Conservation (phyloP, 2,329 filamentous ascomycete genomes). For the Xylariaceae sp. region DNA sequence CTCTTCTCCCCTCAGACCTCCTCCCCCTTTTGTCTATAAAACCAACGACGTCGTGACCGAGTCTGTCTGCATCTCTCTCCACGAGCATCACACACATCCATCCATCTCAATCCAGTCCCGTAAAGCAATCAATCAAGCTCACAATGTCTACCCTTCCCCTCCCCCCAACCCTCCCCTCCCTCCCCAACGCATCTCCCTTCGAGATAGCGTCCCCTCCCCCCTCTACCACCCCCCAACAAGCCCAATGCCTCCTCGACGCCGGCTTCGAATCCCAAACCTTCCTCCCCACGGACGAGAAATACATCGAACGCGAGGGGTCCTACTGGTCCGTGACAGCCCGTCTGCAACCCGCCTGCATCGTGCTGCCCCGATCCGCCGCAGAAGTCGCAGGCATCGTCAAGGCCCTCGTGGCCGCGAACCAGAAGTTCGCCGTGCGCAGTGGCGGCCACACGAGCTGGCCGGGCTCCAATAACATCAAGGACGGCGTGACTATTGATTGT, state of each 20-base stretch:
- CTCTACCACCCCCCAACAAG: not conserved
- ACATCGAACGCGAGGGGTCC: slow-evolving; percentile 8
- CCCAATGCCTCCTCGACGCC: not conserved
- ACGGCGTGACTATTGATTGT: slow-evolving; percentile 39
- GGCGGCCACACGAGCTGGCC: slow-evolving; percentile 39
- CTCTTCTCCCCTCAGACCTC: too few species aligned
- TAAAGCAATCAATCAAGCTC: too few species aligned
- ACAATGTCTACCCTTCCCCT: too few species aligned
- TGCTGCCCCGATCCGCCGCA: slow-evolving; percentile 4
- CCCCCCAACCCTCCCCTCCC: too few species aligned
- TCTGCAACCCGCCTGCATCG: slow-evolving; percentile 13
- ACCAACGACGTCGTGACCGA: too few species aligned
- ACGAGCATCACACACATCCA: too few species aligned
- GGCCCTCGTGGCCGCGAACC: slow-evolving; percentile 6
- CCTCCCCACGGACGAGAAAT: slow-evolving; percentile 2
- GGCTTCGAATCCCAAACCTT: not conserved
- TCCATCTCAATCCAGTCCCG: too few species aligned
- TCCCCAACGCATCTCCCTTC: too few species aligned
- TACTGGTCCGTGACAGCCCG: slow-evolving; percentile 13
- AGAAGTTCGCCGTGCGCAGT: slow-evolving; percentile 39
- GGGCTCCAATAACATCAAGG: slow-evolving; percentile 37
- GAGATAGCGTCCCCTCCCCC: too few species aligned
- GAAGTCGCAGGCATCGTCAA: slow-evolving; percentile 6
- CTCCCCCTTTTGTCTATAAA: too few species aligned
- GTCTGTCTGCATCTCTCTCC: too few species aligned